Base-by-base conservation (phyloP, 352 stramenopile species). In the Pythium myriotylum region DNA sequence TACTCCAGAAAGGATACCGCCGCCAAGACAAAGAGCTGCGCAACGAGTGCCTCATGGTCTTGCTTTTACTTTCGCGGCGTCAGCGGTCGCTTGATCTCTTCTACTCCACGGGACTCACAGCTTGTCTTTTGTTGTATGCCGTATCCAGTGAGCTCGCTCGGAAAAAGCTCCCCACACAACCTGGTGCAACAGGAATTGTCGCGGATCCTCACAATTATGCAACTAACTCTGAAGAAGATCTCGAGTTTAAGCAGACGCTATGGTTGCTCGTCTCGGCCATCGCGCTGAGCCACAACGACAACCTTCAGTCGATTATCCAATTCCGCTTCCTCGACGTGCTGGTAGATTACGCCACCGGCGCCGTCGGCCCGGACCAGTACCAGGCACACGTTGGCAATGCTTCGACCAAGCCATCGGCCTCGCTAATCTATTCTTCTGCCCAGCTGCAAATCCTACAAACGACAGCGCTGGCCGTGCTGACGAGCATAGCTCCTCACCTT, bases 221-320 rank as follows among this genome's bases (percentile, higher is more conserved):
- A 13, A 91, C 76, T n/a, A 84, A 73, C 43, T 74, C 75, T 42
- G 78, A 87, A 46, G 81, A 88, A 45, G 82, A 94, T 59, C 81
- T 94, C 33, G 84, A 94, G 65, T 90, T 94, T 67, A 94, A 94
- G 68, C 83, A 89, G 57, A 73, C 82, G 60, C 52, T 92, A 12
- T 94, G 82, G 84, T 73, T 80, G 41, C 20, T 92, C 12, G 53
- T 94, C 13, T 74, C 81, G 1, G 72, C 81, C n/a, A 73, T 90
- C 39, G 56, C 67, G 20, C 69, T 47, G n/a, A 78, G 67, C 41
- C 72, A 91, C 54, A 65, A 70, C 48, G 73, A 74, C 37, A 91
- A 88, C 50, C 53, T 80, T 8, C 68, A 68, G 20, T 73, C 88
- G 27, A 58, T 94, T 13, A 65, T 81, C 26, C 77, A 91, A 58